Percentiles rank a stretch among this genome's conserved stretches.
Evolutionary conservation across 495 filamentous ascomycete genomes (phyloP).

Genomic region (Tuber microsphaerosporum): DNA sequence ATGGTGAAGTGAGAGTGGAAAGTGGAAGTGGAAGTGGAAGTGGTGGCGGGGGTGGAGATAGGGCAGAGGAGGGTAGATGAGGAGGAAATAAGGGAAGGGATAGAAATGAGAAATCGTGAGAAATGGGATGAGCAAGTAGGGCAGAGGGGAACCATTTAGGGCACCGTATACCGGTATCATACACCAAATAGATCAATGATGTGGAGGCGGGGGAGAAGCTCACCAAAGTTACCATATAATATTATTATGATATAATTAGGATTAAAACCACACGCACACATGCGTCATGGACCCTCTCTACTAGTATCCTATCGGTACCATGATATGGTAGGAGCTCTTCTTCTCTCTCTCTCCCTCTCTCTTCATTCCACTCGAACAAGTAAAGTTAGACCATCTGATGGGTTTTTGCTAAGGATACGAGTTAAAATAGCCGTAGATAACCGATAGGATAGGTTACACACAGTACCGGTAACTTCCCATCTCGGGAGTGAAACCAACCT

Average conservation of each 20-base stretch:
- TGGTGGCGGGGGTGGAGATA: not conserved
- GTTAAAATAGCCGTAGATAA: not conserved
- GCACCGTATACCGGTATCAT: no score
- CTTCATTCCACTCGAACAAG: not conserved
- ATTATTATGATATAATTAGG: not conserved
- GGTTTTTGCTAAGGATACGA: not conserved
- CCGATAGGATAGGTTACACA: not conserved
- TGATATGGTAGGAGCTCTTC: not conserved
- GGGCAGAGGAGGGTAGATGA: slow-evolving; percentile 14
- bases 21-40: not conserved
- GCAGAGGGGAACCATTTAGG: not conserved
- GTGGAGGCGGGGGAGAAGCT: not conserved
- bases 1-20: not conserved
- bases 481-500: not conserved
- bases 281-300: not conserved
- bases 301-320: no score
- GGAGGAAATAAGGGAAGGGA: not conserved
- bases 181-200: not conserved
- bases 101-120: not conserved
- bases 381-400: not conserved
- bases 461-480: not conserved
- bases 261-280: not conserved
- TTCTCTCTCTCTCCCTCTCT: not conserved
- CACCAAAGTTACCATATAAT: not conserved
- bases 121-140: not conserved